These are phyloP conservation scores for Mortierella sp. DNA, from an alignment of 371 early-diverging fungal genomes.

Conservation along the genomic window DNA sequence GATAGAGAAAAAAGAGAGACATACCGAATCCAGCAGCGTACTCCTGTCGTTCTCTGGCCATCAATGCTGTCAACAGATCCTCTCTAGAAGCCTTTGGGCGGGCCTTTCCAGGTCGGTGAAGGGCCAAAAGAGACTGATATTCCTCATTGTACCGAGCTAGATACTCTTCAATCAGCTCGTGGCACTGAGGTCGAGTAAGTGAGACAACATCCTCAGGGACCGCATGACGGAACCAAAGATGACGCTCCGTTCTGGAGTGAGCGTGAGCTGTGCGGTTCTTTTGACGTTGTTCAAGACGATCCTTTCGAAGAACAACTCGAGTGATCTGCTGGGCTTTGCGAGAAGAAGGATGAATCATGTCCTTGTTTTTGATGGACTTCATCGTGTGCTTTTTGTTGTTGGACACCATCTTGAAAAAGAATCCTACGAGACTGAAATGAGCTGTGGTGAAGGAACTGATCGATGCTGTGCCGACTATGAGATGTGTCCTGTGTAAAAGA, in stretches of 20 bases:
- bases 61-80: conserved; percentile 58
- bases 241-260: conserved; percentile 57
- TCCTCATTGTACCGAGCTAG: conserved; percentile 63
- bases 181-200: conserved; percentile 60
- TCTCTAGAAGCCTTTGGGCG: conserved; percentile 64
- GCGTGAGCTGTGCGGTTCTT: conserved; percentile 39
- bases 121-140: conserved; percentile 56
- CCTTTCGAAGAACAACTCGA: conserved; percentile 62
- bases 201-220: conserved; percentile 58
- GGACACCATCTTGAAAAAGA: conserved; percentile 52
- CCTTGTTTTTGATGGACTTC: conserved; percentile 70
- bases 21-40: conserved; percentile 70
- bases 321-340: conserved; percentile 68
- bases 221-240: conserved; percentile 71
- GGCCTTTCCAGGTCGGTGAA: conserved; percentile 58
- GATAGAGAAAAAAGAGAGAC: conserved; percentile 5
- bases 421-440: not conserved
- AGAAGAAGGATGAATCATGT: conserved; percentile 69
- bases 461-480: too few relatives aligned
- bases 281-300: conserved; percentile 59
- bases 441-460: not conserved
- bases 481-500: too few relatives aligned
- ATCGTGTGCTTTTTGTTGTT: conserved; percentile 68
- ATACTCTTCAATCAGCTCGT: conserved; percentile 62
- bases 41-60: conserved; percentile 60